A percentile compares a stretch with the other conserved stretches of the same genome.
Conservation (phyloP, 257 asterid species). For the Solanum boliviense region DNA sequence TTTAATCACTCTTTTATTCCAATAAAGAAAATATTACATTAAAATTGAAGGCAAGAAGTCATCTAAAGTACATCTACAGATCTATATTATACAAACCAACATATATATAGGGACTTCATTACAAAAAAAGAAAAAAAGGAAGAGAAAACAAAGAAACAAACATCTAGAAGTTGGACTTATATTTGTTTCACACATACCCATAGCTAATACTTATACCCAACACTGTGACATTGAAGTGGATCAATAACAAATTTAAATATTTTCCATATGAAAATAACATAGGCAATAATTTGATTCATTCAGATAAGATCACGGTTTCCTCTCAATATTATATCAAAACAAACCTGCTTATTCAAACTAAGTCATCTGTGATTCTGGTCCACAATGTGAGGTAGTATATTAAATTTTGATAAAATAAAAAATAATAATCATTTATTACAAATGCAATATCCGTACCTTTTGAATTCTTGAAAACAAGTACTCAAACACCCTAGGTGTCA, state of each 20-base stretch:
- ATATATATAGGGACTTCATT: background rate
- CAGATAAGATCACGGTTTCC: background rate
- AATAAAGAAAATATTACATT: background rate
- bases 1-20: background rate
- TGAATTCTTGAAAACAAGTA: slow-evolving; percentile 89
- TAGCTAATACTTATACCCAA: background rate
- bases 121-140: background rate
- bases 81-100: background rate
- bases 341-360: background rate
- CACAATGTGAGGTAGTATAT: background rate
- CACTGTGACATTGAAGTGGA: background rate
- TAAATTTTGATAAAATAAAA: background rate
- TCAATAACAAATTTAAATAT: background rate
- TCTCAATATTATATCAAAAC: background rate
- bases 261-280: background rate
- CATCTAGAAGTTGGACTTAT: background rate
- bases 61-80: background rate
- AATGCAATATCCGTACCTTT: slow-evolving; percentile 37
- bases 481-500: slow-evolving; percentile 95
- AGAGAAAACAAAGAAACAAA: background rate
- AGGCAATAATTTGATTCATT: background rate
- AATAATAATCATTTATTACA: background rate
- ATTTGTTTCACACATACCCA: background rate
- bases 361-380: background rate
- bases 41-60: background rate